A percentile compares a stretch with the other conserved stretches of the same genome.
phyloP scores from a whole-genome alignment of 192 early-diverging fungal genomes.

The Entomortierella beljakovae region DNA sequence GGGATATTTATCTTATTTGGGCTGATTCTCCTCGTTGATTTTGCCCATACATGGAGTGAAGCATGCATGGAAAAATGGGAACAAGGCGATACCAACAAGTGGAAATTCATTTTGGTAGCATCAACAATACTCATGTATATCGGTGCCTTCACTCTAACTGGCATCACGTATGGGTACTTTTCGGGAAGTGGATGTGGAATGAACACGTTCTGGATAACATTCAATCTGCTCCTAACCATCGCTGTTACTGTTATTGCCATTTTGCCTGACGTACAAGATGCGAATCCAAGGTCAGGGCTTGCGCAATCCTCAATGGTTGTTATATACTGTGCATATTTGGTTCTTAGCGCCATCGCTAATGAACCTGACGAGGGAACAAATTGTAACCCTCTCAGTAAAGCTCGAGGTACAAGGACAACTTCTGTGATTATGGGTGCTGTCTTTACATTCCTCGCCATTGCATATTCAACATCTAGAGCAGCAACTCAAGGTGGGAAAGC shows the following conservation, averaged over 20 bases:
- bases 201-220: conserved; percentile 95
- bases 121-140: conserved; percentile 78
- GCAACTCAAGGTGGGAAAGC: conserved; percentile 84
- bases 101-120: conserved; percentile 83
- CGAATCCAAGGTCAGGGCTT: conserved; percentile 89
- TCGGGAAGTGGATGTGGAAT: conserved; percentile 79
- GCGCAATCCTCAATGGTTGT: conserved; percentile 95
- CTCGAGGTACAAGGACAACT: conserved; percentile 82
- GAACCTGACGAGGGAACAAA: conserved; percentile 71
- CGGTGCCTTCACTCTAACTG: conserved; percentile 78
- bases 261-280: conserved; percentile 86
- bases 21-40: conserved; percentile 94
- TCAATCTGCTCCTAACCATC: conserved; percentile 86
- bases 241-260: conserved; percentile 75
- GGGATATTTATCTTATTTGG: conserved; percentile 94
- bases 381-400: conserved; percentile 88
- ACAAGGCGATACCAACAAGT: conserved; percentile 77
- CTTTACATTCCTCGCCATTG: conserved; percentile 94
- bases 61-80: conserved; percentile 87
- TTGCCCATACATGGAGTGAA: conserved; percentile 93
- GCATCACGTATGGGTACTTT: conserved; percentile 88
- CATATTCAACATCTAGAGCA: conserved; percentile 92
- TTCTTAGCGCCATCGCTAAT: conserved; percentile 86
- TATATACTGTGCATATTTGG: conserved; percentile 93
- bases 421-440: conserved; percentile 86